Base-by-base conservation (phyloP, 208 protist species). In the Polymyxa betae region DNA sequence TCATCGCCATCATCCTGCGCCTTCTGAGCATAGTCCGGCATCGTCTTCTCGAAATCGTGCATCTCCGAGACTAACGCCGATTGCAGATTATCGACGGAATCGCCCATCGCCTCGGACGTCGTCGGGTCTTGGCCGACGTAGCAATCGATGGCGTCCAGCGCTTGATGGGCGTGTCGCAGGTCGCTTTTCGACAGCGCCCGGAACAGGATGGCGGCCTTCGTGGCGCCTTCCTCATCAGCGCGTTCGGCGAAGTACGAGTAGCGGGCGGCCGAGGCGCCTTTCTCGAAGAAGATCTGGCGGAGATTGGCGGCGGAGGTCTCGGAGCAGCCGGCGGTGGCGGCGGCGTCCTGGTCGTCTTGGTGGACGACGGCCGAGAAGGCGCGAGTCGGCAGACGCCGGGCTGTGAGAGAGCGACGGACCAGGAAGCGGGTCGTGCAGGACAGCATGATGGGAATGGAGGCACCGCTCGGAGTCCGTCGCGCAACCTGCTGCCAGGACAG, bases 31-130 rank as follows among this genome's bases (percentile, higher is more conserved):
- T 60, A 60, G 12, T 60, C 49, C n/a, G 72, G 72, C 72, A 82
- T 5, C 72, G 72, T 82, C 72, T 82, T 43, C n/a, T 82, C 72
- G 5, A n/a, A 45, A 35, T 82, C 72, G 72, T 82, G 72, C 40
- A 82, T 45, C n/a, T 82, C 72, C 5, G 72, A 82, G 5, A 82
- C 35, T n/a, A 82, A 43, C 35, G 72, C 5, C 72, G 72, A 5
- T 45, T 82, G 72, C 5, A 82, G 72, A 82, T 82, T 35, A 45
- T 82, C 40, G 5, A 16, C 35, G 12, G 72, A 38, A 5, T 5
- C 5, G 16, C 72, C 72, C 35, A 82, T 82, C 5, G 72, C 35
- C 40, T 82, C 72, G 5, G 72, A 82, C 16, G 72, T 82, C 72
- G 72, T 82, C 5, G 72, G 72, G 72, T 82, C 72, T 16, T 45